Conservation (phyloP, 768 basidiomycete species). For the Suillus luteus region DNA sequence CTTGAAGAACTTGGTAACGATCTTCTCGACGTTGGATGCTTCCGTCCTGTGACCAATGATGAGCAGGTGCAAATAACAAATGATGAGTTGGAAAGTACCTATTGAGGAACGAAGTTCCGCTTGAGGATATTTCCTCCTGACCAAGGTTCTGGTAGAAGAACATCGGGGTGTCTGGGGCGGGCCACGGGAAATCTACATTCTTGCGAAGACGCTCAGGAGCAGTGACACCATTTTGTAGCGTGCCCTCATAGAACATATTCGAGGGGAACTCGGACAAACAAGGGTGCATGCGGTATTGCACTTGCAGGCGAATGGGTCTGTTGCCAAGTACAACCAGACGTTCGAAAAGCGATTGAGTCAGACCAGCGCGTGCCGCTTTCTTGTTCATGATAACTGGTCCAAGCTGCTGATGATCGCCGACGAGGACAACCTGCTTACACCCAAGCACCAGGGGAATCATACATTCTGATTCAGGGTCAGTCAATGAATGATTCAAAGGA, state of each 20-base stretch:
- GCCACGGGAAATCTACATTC: slow-evolving; percentile 99
- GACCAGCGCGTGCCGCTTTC: slow-evolving; percentile 98
- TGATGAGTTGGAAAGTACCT: slow-evolving; percentile 46
- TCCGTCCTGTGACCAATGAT: slow-evolving; percentile 67
- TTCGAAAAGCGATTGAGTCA: slow-evolving; percentile 98
- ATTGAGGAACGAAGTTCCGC: slow-evolving; percentile 98
- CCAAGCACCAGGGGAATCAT: slow-evolving; percentile 99
- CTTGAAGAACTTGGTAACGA: slow-evolving; percentile 99
- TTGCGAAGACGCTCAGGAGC: slow-evolving; percentile 96
- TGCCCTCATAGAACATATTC: slow-evolving; percentile 99
- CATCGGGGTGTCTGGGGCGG: slow-evolving; percentile 95
- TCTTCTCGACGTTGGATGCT: slow-evolving; percentile 99
- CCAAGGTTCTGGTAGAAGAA: slow-evolving; percentile 99
- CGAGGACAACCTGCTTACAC: slow-evolving; percentile 97
- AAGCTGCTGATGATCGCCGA: slow-evolving; percentile 95
- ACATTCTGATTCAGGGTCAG: slow-evolving; percentile 65
- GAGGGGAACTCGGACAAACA: slow-evolving; percentile 99
- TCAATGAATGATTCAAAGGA: slow-evolving; percentile 7
- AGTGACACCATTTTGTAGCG: slow-evolving; percentile 97
- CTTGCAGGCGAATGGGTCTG: slow-evolving; percentile 96
- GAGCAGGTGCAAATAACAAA: slow-evolving; percentile 10
- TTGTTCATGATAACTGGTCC: slow-evolving; percentile 99
- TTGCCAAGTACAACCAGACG: slow-evolving; percentile 94
- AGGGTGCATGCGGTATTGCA: slow-evolving; percentile 99
- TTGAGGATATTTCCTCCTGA: slow-evolving; percentile 98